Conservation (phyloP, 208 protist species). For the Leishmania aethiopica region DNA sequence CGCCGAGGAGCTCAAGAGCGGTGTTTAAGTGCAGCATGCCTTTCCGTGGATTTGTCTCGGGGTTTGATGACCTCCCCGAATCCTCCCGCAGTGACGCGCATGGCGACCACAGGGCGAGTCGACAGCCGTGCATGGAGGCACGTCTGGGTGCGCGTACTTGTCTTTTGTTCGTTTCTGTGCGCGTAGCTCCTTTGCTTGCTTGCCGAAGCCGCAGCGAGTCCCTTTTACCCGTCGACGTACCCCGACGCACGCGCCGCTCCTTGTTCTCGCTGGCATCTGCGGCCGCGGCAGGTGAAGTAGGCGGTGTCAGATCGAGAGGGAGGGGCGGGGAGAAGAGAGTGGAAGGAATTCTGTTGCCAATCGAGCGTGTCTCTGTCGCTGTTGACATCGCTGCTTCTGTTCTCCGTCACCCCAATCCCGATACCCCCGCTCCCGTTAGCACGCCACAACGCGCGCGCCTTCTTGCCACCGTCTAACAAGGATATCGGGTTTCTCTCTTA, state of each 20-base stretch:
- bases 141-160: not conserved
- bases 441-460: not conserved
- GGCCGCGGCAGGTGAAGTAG: not conserved
- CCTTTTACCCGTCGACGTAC: not conserved
- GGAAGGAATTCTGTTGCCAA: not conserved
- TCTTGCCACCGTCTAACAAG: not conserved
- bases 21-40: constrained; percentile 53
- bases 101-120: not conserved
- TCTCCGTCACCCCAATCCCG: not conserved
- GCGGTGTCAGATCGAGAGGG: not conserved
- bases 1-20: constrained; percentile 83
- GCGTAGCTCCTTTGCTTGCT: not conserved
- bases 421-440: not conserved
- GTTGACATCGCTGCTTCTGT: not conserved
- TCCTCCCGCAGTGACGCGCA: not conserved
- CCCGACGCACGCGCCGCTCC: not conserved
- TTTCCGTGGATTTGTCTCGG: not conserved
- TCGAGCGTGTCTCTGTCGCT: not conserved
- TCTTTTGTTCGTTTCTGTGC: not conserved
- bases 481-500: not conserved
- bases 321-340: not conserved
- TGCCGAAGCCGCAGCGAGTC: not conserved
- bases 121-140: not conserved
- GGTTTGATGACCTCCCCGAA: not conserved
- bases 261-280: not conserved